A percentile compares a stretch with the other conserved stretches of the same genome.
phyloP scores from a whole-genome alignment of 1,284 basidiomycete species.

The Stereum hirsutum region DNA sequence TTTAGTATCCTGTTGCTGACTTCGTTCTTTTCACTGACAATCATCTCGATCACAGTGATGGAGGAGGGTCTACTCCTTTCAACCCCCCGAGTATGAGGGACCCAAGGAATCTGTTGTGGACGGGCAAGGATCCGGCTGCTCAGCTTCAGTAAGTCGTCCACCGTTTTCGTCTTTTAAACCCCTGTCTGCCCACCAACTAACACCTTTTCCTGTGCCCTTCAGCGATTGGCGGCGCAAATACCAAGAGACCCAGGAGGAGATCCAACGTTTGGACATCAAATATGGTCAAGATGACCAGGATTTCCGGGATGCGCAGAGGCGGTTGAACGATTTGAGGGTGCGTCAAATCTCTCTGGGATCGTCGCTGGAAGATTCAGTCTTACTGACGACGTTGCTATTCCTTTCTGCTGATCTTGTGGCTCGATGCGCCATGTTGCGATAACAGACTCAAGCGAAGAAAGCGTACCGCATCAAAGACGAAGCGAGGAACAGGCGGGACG shows the following conservation, averaged over 20 bases:
- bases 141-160: conserved; percentile 15
- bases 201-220: background rate
- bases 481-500: conserved; percentile 24
- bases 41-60: conserved; percentile 36
- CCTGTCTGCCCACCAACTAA: no score
- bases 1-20: background rate
- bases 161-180: background rate
- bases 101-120: conserved; percentile 40
- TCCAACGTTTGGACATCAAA: conserved; percentile 6
- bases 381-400: no score
- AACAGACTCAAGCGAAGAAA: conserved; percentile 19
- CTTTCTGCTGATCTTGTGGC: no score
- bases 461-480: conserved; percentile 18
- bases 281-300: conserved; percentile 4
- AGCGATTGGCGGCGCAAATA: background rate
- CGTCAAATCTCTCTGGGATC: no score
- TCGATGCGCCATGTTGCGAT: background rate
- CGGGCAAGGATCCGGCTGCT: conserved; percentile 22
- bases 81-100: no score
- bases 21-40: background rate
- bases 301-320: conserved; percentile 4
- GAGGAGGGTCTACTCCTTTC: conserved; percentile 50
- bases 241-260: conserved; percentile 11
- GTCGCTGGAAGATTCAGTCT: no score
- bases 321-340: conserved; percentile 1